Evolutionary conservation across 805 yeast species (phyloP), one percentile per base, ranked within the genome.

Genomic region (Kazachstania viticola): DNA sequence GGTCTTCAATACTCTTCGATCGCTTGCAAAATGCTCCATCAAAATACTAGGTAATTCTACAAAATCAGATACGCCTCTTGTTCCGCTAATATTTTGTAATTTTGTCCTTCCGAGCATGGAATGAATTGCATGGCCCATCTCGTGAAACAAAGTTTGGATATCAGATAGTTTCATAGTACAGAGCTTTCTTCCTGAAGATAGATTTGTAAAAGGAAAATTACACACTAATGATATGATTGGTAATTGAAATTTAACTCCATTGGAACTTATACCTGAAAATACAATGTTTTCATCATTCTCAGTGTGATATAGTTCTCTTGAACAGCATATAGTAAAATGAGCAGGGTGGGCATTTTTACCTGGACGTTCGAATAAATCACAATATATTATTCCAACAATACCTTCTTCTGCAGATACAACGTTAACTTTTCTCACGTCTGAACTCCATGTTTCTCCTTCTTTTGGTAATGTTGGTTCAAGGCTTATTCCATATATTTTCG

Each of bases 51-150:
- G 98, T 27, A 91, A 61, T 55, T 91, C 98, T 13, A 91, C 98
- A 60, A 91, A 91, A 54, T 91, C 98, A 0, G 97, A 83, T 4
- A 83, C 80, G 53, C 97, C 88, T 37, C 98, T 67, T 0, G 98
- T 91, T 3, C 98, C 98, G 21, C 93, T 77, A 7, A 88, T 79
- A 52, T 85, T 91, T 52, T 91, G 98, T 32, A 88, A 60, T 27
- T 77, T 67, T 0, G 98, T 91, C 39, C 88, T 69, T 0, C 97
- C 98, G 14, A 91, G 60, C 95, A 91, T 88, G 3, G 96, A 83
- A 54, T 91, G 98, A 73, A 91, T 80, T 1, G 97, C 97, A 56
- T 91, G 98, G 1, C 98, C 98, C 95, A 91, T 85, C 58, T 91
- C 98, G 57, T 91, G 98, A 61, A 91, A 91, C 14, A 91, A 61